These are phyloP conservation scores for Rhizopogon vesiculosus DNA, from an alignment of 768 basidiomycete species.

Conservation along the genomic window DNA sequence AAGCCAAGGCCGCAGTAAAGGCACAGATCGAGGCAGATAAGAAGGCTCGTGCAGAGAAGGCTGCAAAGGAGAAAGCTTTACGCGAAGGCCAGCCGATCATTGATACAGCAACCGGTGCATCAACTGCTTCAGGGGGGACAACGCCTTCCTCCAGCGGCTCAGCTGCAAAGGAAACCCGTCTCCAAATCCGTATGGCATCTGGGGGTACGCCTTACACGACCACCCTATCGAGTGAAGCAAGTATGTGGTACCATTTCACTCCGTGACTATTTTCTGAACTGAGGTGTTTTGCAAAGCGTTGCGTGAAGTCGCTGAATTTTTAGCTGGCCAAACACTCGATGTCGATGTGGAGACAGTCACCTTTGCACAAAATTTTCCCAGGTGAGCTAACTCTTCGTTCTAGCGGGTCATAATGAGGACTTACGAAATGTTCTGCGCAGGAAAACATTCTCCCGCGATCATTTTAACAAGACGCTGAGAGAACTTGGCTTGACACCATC, in stretches of 20 bases:
- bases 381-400: constrained; percentile 39
- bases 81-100: constrained; percentile 66
- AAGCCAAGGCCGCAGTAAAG: constrained; percentile 81
- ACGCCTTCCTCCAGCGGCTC: constrained; percentile 33
- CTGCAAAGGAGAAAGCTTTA: constrained; percentile 86
- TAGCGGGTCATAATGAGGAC: neutral
- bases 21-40: constrained; percentile 96
- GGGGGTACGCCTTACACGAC: constrained; percentile 78
- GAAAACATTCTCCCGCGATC: constrained; percentile 68
- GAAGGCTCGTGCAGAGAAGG: constrained; percentile 79
- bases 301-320: constrained; percentile 80
- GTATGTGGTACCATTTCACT: constrained; percentile 39
- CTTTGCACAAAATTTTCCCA: constrained; percentile 80
- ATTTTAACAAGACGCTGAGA: constrained; percentile 76
- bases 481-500: constrained; percentile 90
- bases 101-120: constrained; percentile 23
- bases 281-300: constrained; percentile 46
- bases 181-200: constrained; percentile 84
- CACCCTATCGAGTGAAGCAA: constrained; percentile 72
- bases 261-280: neutral
- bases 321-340: constrained; percentile 67
- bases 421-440: constrained; percentile 30
- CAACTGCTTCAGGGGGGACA: constrained; percentile 30
- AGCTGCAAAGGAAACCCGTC: constrained; percentile 73
- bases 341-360: constrained; percentile 77